A percentile compares a stretch with the other conserved stretches of the same genome.
Conservation (phyloP, 805 yeast genomes). For the Candida endomychidarum region DNA sequence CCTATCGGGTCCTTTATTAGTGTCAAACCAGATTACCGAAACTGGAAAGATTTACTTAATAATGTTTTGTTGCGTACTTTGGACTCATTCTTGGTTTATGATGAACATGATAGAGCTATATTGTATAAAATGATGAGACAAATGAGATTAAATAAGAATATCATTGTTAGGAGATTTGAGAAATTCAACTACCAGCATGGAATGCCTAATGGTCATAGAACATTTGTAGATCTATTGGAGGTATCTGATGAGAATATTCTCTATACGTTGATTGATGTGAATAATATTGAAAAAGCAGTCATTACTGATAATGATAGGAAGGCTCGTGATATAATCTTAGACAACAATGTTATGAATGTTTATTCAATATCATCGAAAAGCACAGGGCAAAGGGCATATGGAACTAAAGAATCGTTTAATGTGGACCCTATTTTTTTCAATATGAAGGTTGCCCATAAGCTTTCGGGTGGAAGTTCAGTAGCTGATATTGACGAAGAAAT, state of each 20-base stretch:
- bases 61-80: conserved; percentile 48
- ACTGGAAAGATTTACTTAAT: conserved; percentile 66
- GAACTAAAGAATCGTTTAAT: conserved; percentile 41
- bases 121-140: conserved; percentile 29
- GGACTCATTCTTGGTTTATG: conserved; percentile 66
- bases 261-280: conserved; percentile 63
- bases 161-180: conserved; percentile 56
- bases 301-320: conserved; percentile 50
- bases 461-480: conserved; percentile 5
- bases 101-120: conserved; percentile 53
- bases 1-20: conserved; percentile 70
- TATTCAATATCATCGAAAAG: conserved; percentile 42
- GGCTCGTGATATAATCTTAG: conserved; percentile 44
- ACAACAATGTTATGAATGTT: conserved; percentile 42
- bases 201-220: conserved; percentile 42
- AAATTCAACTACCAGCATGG: conserved; percentile 51
- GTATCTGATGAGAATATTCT: conserved; percentile 54
- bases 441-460: conserved; percentile 7
- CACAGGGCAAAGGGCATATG: conserved; percentile 46
- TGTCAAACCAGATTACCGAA: conserved; percentile 51
- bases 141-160: conserved; percentile 30
- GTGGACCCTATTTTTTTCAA: conserved; percentile 55
- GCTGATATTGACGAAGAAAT: conserved; percentile 10
- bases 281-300: conserved; percentile 57
- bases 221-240: conserved; percentile 61